These are phyloP conservation scores for Paecilomyces niveus DNA, from an alignment of 2,329 filamentous ascomycete genomes.

Conservation along the genomic window DNA sequence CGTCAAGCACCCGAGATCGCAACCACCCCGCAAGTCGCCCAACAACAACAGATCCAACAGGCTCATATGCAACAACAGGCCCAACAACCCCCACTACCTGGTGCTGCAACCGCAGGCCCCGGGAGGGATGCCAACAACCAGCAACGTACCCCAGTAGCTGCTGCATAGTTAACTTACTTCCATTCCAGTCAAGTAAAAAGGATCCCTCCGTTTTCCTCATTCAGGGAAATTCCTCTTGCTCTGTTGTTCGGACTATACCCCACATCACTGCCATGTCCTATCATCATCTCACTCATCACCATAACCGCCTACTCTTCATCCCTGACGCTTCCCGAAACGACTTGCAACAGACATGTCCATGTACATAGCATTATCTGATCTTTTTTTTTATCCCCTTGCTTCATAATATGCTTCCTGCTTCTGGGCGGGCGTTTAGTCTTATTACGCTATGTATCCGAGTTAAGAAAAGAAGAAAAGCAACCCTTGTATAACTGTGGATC, in stretches of 20 bases:
- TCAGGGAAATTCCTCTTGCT: conserved; percentile 4
- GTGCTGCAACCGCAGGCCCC: conserved; percentile 27
- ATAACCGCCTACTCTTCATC: neutral
- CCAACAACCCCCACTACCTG: conserved; percentile 28
- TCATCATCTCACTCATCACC: conserved; percentile 5
- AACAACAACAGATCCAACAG: conserved; percentile 34
- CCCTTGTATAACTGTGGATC: neutral
- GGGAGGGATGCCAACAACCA: conserved; percentile 13
- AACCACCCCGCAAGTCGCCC: conserved; percentile 31
- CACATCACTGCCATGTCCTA: conserved; percentile 1
- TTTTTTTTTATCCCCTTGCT: neutral
- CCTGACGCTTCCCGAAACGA: neutral
- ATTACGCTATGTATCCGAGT: neutral
- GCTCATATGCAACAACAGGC: conserved; percentile 19
- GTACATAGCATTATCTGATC: neutral
- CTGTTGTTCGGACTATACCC: conserved; percentile 9
- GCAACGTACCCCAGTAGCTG: neutral
- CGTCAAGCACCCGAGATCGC: conserved; percentile 57
- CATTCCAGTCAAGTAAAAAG: conserved; percentile 7
- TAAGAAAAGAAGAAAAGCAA: neutral
- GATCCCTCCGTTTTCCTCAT: conserved; percentile 1
- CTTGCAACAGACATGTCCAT: neutral
- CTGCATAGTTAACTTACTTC: conserved; percentile 2
- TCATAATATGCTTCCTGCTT: neutral
- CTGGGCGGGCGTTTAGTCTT: neutral